phyloP scores from a whole-genome alignment of 2,329 filamentous ascomycete species.

The Emergomyces africanus region DNA sequence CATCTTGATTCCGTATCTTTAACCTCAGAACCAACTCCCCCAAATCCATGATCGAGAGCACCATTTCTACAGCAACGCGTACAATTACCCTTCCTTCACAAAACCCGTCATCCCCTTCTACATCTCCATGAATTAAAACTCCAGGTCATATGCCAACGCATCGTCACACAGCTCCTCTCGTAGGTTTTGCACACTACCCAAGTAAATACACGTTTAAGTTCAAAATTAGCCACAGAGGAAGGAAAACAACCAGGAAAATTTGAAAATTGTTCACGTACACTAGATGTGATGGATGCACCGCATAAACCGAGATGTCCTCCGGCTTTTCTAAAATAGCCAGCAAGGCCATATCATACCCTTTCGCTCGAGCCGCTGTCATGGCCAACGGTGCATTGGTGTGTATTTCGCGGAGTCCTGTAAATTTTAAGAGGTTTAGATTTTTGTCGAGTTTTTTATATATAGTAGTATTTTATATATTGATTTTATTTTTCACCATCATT shows the following conservation, averaged over 20 bases:
- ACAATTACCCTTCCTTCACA: background rate
- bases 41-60: background rate
- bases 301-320: constrained; percentile 32
- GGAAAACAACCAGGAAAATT: background rate
- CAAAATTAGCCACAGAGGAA: background rate
- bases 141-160: constrained; percentile 31
- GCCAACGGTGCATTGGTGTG: constrained; percentile 26
- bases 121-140: constrained; percentile 17
- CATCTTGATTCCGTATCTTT: too few relatives aligned
- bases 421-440: background rate
- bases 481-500: background rate
- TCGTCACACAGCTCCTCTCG: constrained; percentile 31
- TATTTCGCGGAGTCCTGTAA: constrained; percentile 21
- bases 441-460: background rate
- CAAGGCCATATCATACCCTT: constrained; percentile 35
- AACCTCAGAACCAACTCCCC: too few relatives aligned
- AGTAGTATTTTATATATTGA: too few relatives aligned
- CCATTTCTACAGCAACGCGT: too few relatives aligned
- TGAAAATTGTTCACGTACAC: constrained; percentile 23
- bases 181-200: constrained; percentile 25
- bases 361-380: constrained; percentile 28
- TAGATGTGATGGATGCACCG: constrained; percentile 33
- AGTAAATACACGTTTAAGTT: background rate
- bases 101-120: background rate
- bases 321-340: constrained; percentile 34